phyloP scores from a whole-genome alignment of 2,329 filamentous ascomycete species.

The Calonectria multiphialidica region DNA sequence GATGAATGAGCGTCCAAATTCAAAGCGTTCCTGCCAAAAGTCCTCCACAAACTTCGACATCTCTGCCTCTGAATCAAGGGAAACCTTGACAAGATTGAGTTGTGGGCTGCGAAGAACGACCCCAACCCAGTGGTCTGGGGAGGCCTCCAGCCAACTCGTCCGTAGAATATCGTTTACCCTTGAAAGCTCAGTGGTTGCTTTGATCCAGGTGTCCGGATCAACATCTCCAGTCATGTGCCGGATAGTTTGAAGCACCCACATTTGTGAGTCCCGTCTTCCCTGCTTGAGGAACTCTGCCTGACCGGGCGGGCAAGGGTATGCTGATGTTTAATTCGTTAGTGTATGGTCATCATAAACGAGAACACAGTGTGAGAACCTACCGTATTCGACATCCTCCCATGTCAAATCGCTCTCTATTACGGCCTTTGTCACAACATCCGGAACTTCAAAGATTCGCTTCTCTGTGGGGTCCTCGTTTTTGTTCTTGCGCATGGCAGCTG shows the following conservation, averaged over 20 bases:
- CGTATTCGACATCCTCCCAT: constrained; percentile 11
- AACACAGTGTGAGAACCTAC: background rate
- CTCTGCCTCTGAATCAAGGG: constrained; percentile 36
- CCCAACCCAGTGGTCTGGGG: constrained; percentile 33
- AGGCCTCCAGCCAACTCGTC: constrained; percentile 31
- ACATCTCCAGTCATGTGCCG: constrained; percentile 30
- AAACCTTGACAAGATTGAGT: constrained; percentile 24
- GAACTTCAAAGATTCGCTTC: constrained; percentile 9
- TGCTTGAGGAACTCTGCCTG: constrained; percentile 47
- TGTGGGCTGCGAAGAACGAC: constrained; percentile 34
- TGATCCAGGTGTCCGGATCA: constrained; percentile 35
- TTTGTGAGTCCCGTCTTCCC: constrained; percentile 26
- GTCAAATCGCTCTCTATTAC: background rate
- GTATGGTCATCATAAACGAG: background rate
- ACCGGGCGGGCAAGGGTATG: constrained; percentile 45
- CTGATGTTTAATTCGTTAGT: background rate
- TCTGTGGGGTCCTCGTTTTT: background rate
- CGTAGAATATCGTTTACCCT: constrained; percentile 41
- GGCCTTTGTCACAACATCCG: background rate
- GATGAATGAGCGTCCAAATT: constrained; percentile 49
- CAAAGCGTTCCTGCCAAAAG: constrained; percentile 44
- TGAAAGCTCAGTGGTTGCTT: constrained; percentile 30
- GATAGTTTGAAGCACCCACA: constrained; percentile 42
- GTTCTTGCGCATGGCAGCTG: constrained; percentile 2
- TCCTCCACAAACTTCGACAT: constrained; percentile 36